A percentile compares a stretch with the other conserved stretches of the same genome.
Conservation (phyloP, 2,329 filamentous ascomycete genomes). For the Thermothelomyces thermophilus region DNA sequence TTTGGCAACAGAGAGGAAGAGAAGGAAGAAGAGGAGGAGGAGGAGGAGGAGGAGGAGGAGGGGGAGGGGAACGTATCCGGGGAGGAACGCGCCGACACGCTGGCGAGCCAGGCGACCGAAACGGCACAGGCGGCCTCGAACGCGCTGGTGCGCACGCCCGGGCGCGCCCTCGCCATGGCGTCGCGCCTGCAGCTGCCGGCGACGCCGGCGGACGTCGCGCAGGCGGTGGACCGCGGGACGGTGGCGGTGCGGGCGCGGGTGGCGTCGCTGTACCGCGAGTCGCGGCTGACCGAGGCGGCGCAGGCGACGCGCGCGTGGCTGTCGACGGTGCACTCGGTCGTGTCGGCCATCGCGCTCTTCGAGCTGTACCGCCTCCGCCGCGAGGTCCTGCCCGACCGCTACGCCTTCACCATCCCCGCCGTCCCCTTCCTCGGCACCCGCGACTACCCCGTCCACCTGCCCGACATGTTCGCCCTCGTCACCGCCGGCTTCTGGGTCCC, state of each 20-base stretch:
- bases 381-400: constrained; percentile 64
- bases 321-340: constrained; percentile 66
- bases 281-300: constrained; percentile 59
- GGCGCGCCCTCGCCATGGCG: constrained; percentile 47
- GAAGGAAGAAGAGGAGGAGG: not conserved
- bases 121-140: constrained; percentile 33
- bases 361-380: constrained; percentile 65
- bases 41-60: not conserved
- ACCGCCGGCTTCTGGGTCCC: constrained; percentile 79
- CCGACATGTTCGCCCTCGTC: constrained; percentile 74
- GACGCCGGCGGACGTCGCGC: constrained; percentile 70
- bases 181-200: constrained; percentile 67
- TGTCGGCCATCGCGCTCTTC: constrained; percentile 59
- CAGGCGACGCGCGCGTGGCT: constrained; percentile 61
- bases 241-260: constrained; percentile 61
- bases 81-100: constrained; percentile 5
- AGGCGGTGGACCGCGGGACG: constrained; percentile 67
- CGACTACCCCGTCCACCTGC: constrained; percentile 59
- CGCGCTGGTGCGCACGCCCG: constrained; percentile 44
- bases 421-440: constrained; percentile 48
- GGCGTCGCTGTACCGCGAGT: constrained; percentile 55
- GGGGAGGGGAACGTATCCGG: not conserved
- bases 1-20: not conserved
- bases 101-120: constrained; percentile 21
- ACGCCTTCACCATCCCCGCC: constrained; percentile 66